phyloP scores from a whole-genome alignment of 495 filamentous ascomycete genomes.

The Aspergillus nanangensis region DNA sequence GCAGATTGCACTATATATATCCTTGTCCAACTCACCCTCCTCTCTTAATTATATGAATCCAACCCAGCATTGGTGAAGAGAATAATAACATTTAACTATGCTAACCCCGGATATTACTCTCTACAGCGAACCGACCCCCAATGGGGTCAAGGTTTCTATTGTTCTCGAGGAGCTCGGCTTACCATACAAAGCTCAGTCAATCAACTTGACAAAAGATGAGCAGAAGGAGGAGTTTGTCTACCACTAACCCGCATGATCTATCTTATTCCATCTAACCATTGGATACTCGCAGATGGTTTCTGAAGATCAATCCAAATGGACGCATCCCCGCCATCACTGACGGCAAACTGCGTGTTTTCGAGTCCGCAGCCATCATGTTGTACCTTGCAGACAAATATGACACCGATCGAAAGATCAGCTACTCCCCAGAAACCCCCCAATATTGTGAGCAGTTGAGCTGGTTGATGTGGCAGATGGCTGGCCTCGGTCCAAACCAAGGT shows the following conservation, averaged over 20 bases:
- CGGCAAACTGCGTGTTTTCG: slow-evolving; percentile 39
- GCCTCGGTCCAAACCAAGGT: slow-evolving; percentile 39
- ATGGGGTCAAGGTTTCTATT: slow-evolving; percentile 66
- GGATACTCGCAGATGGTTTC: slow-evolving; percentile 55
- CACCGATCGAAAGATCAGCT: slow-evolving; percentile 37
- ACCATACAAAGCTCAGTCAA: slow-evolving; percentile 59
- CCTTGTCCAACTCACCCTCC: too few relatives aligned
- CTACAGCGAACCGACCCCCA: slow-evolving; percentile 34
- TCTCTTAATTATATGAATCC: too few relatives aligned
- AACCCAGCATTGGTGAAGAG: too few relatives aligned
- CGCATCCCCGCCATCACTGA: slow-evolving; percentile 70
- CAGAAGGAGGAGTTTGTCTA: slow-evolving; percentile 65
- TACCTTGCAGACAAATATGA: slow-evolving; percentile 47
- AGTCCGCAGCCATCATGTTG: slow-evolving; percentile 43
- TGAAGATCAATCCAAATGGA: slow-evolving; percentile 86
- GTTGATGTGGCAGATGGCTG: slow-evolving; percentile 42
- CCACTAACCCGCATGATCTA: neutral
- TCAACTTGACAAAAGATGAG: slow-evolving; percentile 54
- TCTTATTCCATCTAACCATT: neutral
- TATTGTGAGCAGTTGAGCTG: slow-evolving; percentile 42
- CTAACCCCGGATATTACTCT: slow-evolving; percentile 28
- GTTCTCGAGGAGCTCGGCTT: slow-evolving; percentile 75
- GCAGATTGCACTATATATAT: too few relatives aligned
- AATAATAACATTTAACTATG: neutral
- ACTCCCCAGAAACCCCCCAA: slow-evolving; percentile 34